A percentile compares a stretch with the other conserved stretches of the same genome.
phyloP scores from a whole-genome alignment of 169 alveolate genomes.

The Plasmodium vinckei region DNA sequence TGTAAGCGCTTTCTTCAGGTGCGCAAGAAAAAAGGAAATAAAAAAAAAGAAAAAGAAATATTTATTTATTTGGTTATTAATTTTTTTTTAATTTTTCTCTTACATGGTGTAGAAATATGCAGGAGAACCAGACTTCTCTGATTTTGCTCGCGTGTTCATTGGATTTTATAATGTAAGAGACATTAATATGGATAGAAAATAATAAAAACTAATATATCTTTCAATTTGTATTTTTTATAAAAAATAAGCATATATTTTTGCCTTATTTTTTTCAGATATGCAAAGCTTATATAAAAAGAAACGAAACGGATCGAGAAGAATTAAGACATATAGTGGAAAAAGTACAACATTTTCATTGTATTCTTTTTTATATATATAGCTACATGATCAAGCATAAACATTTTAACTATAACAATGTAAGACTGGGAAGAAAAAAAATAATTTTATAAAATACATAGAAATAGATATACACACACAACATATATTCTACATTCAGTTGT shows the following conservation, averaged over 20 bases:
- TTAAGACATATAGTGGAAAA: constrained; percentile 33
- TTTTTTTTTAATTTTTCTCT: not conserved
- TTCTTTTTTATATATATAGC: constrained; percentile 25
- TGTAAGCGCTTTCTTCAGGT: constrained; percentile 69
- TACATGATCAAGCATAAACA: constrained; percentile 47
- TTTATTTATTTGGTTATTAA: not conserved
- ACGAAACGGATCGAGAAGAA: constrained; percentile 20
- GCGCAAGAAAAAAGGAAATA: constrained; percentile 1
- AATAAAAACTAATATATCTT: not conserved
- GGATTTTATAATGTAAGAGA: constrained; percentile 51
- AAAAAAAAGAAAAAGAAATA: not conserved
- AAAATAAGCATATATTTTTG: not conserved
- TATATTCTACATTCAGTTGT: not conserved
- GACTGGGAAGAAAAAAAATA: not conserved
- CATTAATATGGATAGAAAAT: not conserved
- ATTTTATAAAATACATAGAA: not conserved
- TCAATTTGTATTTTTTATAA: no score
- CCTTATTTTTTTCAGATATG: constrained; percentile 15
- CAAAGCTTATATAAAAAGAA: constrained; percentile 44
- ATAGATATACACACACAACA: no score
- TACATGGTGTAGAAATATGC: constrained; percentile 30
- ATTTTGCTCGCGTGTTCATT: constrained; percentile 43
- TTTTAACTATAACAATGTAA: constrained; percentile 61
- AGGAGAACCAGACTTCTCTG: constrained; percentile 71
- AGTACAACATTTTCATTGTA: constrained; percentile 47